phyloP scores from a whole-genome alignment of 202 grass and related monocot genomes.

The Zoysia matrella region DNA sequence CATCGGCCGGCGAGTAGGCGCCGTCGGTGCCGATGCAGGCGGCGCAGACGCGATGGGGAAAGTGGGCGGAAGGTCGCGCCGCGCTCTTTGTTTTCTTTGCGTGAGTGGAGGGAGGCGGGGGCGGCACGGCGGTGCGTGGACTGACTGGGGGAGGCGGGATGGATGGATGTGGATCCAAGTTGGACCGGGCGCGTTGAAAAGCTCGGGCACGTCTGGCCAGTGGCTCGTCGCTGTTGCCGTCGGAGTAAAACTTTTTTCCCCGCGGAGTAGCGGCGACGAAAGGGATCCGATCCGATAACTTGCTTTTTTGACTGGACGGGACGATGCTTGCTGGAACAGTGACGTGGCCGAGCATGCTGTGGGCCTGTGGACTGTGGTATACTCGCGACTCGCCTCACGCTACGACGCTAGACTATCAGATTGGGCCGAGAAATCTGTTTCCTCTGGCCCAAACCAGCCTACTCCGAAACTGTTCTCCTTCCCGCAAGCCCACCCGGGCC shows the following conservation, averaged over 20 bases:
- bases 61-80: conserved; percentile 40
- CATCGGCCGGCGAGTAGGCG: conserved; percentile 2
- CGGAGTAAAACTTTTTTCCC: not conserved
- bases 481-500: not conserved
- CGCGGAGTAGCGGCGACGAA: not conserved
- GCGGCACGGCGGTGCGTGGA: conserved; percentile 15
- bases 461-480: no score
- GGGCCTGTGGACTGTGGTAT: not conserved
- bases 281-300: not conserved
- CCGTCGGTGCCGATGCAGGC: not conserved
- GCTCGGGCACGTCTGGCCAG: conserved; percentile 2
- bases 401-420: no score
- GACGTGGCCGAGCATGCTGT: not conserved
- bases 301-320: not conserved
- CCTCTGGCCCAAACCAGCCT: no score
- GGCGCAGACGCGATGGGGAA: conserved; percentile 9
- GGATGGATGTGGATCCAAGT: conserved; percentile 43
- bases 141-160: conserved; percentile 20
- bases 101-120: not conserved
- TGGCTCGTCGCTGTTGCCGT: conserved; percentile 26
- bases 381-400: no score
- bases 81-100: conserved; percentile 9
- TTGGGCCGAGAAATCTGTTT: no score
- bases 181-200: conserved; percentile 46
- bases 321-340: not conserved